Base-by-base conservation (phyloP, 306 rosid species). In the Ceratonia siliqua region DNA sequence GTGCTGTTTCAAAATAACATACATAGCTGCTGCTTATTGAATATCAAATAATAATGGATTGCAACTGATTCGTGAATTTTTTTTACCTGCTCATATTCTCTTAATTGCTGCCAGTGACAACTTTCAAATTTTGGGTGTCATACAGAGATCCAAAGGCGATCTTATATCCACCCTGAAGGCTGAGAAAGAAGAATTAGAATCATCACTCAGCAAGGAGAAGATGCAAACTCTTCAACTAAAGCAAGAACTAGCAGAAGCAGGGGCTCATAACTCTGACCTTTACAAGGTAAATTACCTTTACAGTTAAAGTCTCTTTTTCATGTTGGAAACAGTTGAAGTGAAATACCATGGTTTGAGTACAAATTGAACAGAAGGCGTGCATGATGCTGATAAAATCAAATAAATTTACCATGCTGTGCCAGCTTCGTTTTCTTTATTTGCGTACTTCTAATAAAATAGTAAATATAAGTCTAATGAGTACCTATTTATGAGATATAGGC, bases 101-200 rank as follows among this genome's bases (percentile, higher is more conserved):
- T 61, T 28, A 36, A 27, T 49, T 36, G 54, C n/a, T 61, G 49
- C 50, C n/a, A 25, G 10, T 41, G 63, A 68, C 76, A 43, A n/a
- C 17, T 73, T 25, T 73, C 30, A 28, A 22, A 69, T 61, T 30
- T 62, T 75, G 72, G 63, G 55, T 63, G 52, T 39, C 41, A 2
- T 68, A 45, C 93, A 90, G 98, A 90, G 79, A 78, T 73, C 78
- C 46, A 86, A 85, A 78, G 87, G 86, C 22, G 84, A 80, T 78
- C 79, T 81, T 68, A 15, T 84, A 36, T 81, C 81, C n/a, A 78
- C 83, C 75, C 86, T 88, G 81, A 90, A 81, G 83, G 87, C 84
- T n/a, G 91, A 90, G 80, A 92, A 87, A 83, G 96, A 90, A 79
- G 94, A 87, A 72, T 49, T 88, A 78, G 90, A 89, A 77, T 87